Conservation (phyloP, 169 alveolate genomes). For the Babesia gibsoni region DNA sequence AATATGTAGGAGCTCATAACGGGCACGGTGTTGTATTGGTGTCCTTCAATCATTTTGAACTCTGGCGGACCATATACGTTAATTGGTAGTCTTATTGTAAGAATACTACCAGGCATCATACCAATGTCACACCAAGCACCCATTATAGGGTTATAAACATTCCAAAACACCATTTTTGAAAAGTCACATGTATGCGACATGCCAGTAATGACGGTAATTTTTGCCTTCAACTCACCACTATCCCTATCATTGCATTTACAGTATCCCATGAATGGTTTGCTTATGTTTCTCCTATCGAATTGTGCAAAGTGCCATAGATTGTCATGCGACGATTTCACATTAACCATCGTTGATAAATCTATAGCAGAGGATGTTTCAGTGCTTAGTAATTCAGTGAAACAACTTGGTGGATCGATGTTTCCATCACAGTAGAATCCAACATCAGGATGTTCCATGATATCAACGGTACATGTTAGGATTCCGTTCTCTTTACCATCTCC, state of each 20-base stretch:
- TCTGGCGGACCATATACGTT: too few species aligned
- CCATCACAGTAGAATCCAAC: conserved; percentile 13
- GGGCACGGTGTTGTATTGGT: too few species aligned
- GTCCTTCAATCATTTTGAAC: too few species aligned
- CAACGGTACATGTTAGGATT: conserved; percentile 1
- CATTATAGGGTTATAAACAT: background rate
- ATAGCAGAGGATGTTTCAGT: too few species aligned
- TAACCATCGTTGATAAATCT: too few species aligned
- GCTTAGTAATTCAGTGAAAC: too few species aligned
- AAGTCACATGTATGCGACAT: background rate
- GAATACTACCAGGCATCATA: background rate
- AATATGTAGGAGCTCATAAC: too few species aligned
- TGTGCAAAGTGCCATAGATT: too few species aligned
- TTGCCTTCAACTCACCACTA: background rate
- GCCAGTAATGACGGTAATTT: background rate
- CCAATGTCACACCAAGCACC: conserved; percentile 5
- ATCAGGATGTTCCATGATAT: background rate
- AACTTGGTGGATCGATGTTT: background rate
- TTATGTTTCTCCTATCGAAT: too few species aligned
- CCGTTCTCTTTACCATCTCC: background rate
- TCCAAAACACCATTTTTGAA: background rate
- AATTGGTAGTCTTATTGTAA: background rate
- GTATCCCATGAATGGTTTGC: background rate
- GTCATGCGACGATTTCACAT: too few species aligned
- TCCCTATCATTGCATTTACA: background rate